Percentiles rank a stretch among this genome's conserved stretches.
phyloP scores from a whole-genome alignment of 257 asterid species.

The Rehmannia glutinosa region DNA sequence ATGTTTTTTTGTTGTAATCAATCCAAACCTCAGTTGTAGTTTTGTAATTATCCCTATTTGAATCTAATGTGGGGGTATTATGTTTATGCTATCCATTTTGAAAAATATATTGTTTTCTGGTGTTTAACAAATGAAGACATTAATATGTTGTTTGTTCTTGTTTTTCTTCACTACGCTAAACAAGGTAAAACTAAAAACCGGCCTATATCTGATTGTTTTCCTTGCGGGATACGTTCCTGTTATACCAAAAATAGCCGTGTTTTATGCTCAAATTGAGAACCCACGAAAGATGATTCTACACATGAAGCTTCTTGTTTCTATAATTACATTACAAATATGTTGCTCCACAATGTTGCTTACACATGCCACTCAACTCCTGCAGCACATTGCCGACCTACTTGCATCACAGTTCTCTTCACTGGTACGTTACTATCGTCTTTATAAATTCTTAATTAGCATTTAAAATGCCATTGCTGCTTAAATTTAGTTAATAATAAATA shows the following conservation, averaged over 20 bases:
- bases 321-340: slow-evolving; percentile 1
- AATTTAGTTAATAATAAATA: slow-evolving; percentile 4
- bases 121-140: background rate
- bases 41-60: too few relatives aligned
- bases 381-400: slow-evolving; percentile 92
- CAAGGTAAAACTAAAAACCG: background rate
- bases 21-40: too few relatives aligned
- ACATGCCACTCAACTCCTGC: slow-evolving; percentile 31
- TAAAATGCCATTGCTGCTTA: background rate
- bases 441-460: background rate
- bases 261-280: background rate
- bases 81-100: background rate
- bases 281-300: background rate
- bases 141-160: background rate
- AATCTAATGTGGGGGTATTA: background rate
- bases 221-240: background rate
- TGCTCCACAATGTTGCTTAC: slow-evolving; percentile 20
- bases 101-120: background rate
- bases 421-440: slow-evolving; percentile 40
- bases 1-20: too few relatives aligned
- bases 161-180: background rate
- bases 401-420: slow-evolving; percentile 75
- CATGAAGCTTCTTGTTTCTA: slow-evolving; percentile 6
- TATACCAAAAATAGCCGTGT: background rate
- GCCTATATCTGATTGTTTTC: background rate